A percentile compares a stretch with the other conserved stretches of the same genome.
phyloP scores from a whole-genome alignment of 768 basidiomycete genomes.

The Macrocybe gigantea region DNA sequence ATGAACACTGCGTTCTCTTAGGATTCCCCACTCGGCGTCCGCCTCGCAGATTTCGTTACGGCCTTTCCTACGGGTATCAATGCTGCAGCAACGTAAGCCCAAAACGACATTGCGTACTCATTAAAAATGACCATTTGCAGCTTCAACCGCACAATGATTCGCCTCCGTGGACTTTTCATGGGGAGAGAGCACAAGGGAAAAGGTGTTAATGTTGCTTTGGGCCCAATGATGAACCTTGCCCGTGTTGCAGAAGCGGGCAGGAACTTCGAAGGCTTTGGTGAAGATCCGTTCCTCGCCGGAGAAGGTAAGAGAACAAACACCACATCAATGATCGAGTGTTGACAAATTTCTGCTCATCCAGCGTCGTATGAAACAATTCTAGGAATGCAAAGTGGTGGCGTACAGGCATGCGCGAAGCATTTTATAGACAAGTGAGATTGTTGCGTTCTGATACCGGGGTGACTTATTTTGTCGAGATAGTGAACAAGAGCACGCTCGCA shows the following conservation, averaged over 20 bases:
- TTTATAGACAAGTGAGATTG: slow-evolving; percentile 45
- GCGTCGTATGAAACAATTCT: slow-evolving; percentile 57
- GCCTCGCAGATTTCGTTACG: slow-evolving; percentile 50
- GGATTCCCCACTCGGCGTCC: slow-evolving; percentile 55
- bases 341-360: not conserved
- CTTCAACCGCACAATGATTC: slow-evolving; percentile 49
- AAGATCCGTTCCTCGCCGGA: slow-evolving; percentile 68
- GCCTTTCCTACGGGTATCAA: slow-evolving; percentile 66
- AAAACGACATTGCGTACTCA: not conserved
- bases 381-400: slow-evolving; percentile 58
- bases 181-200: slow-evolving; percentile 68
- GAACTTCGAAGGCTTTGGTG: slow-evolving; percentile 82
- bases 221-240: slow-evolving; percentile 69
- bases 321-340: no score
- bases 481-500: slow-evolving; percentile 65
- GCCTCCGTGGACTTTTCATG: slow-evolving; percentile 62
- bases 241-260: slow-evolving; percentile 60
- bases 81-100: slow-evolving; percentile 53
- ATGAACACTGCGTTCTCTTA: not conserved
- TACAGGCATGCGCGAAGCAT: slow-evolving; percentile 72
- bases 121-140: not conserved
- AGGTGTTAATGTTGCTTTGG: slow-evolving; percentile 66
- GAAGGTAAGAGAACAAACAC: slow-evolving; percentile 22
- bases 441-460: not conserved
- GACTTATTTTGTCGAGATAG: slow-evolving; percentile 22